Evolutionary conservation across 2,329 filamentous ascomycete species (phyloP), one percentile per base, ranked within the genome.

Genomic region (Coleophoma eucalyptorum): DNA sequence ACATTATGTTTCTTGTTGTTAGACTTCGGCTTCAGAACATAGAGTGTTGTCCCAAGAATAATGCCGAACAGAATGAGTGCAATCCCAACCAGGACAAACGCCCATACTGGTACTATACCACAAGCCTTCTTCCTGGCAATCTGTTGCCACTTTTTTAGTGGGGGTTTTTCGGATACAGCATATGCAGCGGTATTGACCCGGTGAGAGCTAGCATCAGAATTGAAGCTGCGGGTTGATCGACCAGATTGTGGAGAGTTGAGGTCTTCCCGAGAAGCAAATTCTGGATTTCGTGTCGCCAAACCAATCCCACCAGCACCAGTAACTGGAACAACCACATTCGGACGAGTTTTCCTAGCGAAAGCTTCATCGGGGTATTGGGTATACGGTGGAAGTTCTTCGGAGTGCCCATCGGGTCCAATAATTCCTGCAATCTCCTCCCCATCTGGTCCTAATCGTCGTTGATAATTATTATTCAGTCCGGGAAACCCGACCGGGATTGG

Each of bases 381-480:
- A 65, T 97, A 97, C 1, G 93, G 93, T 12, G 93, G 93, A 16
- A 97, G 73, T 67, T 96, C 90, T 68, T 97, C 93, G 1, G 88
- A 86, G 64, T 97, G 91, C 1, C 92, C 92, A 62, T 96, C 84
- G 0, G 88, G 89, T 1, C 91, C 91, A 47, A 97, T 86, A 49
- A 97, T 82, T 65, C 92, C 91, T 43, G 87, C 90, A n/a, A 81
- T 75, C 60, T 96, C 92, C 69, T 96, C 90, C 48, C 90, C 90
- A 50, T 91, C 88, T 0, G 89, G 86, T 0, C 87, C 89, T 47
- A 90, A 69, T 47, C 86, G 83, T 55, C 88, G 76, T 62, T 86
- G 87, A 60, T 91, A 96, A 49, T 78, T 73, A 53, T 79, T 80
- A 16, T 61, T 59, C 34, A 83, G 72, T 5, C 86, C 86, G 6